Evolutionary conservation across 2,329 filamentous ascomycete species (phyloP), one percentile per base, ranked within the genome.

Genomic region (Fusarium mundagurra): DNA sequence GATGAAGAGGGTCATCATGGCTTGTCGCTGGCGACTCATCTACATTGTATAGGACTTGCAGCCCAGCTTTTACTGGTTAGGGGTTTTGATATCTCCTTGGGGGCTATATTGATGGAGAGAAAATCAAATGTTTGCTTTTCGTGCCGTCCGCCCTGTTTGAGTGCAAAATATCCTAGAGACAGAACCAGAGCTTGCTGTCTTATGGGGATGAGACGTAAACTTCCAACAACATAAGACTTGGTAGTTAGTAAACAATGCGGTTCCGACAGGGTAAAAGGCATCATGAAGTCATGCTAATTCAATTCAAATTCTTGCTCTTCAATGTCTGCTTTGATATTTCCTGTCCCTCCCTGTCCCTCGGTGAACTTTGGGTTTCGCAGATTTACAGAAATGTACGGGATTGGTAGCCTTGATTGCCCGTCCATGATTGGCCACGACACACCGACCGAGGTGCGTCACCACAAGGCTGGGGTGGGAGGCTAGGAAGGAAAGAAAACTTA

Each of bases 391-490:
- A 44, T 12, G n/a, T 33, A 59, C 43, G 24, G 31, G 33, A 64
- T 59, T 47, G 27, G 33, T 43, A 73, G 70, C 66, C 66, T 73
- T 47, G 65, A 31, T 31, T 11, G 31, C 31, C 31, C 31, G 31
- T 33, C 18, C 10, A 16, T 69, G 54, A 74, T 76, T 74, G 64
- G 71, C 11, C 33, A 13, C 5, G 3, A 4, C 8, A 8, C 4
- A 31, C 14, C 27, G 7, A 29, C 8, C 8, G 17, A 36, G 55
- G 41, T 43, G 24, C 57, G 48, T 72, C 67, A 67, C 63, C 57
- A 74, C 74, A 76, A 77, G 76, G 70, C 70, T 77, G 74, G 31
- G 36, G 41, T 63, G 45, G 50, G 50, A 73, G 67, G 65, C 44
- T 27, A 48, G 27, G 45, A 22, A 29, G 45, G 24, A 29, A 29